Evolutionary conservation across 1,284 basidiomycete genomes (phyloP).

Genomic region (Coriolopsis trogii): DNA sequence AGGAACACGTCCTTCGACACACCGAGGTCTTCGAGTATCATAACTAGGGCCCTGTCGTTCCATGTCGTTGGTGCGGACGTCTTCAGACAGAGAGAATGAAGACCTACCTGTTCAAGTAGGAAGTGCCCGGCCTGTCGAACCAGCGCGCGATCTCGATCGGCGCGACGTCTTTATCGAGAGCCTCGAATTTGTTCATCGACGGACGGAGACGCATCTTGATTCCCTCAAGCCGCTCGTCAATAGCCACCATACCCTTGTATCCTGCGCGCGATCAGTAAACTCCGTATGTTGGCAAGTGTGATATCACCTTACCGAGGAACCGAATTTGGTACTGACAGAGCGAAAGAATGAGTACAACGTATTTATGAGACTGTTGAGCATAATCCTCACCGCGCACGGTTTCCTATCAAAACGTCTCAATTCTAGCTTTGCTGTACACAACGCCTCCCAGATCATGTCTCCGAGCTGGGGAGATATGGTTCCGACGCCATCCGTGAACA

Average conservation of each 20-base stretch:
- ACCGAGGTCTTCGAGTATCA: slow-evolving; percentile 70
- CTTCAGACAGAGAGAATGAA: too few relatives aligned
- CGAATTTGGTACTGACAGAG: slow-evolving; percentile 78
- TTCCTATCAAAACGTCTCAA: slow-evolving; percentile 37
- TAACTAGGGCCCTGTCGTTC: slow-evolving; percentile 58
- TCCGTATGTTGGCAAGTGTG: too few relatives aligned
- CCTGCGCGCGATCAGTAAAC: slow-evolving; percentile 23
- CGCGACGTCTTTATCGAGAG: slow-evolving; percentile 45
- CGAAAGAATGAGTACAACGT: background rate
- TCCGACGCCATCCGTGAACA: slow-evolving; percentile 78
- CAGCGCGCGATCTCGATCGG: slow-evolving; percentile 73
- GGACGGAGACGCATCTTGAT: slow-evolving; percentile 64
- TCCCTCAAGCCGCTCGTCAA: slow-evolving; percentile 57
- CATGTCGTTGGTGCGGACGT: too few relatives aligned
- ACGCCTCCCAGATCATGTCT: slow-evolving; percentile 55
- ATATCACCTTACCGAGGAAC: slow-evolving; percentile 53
- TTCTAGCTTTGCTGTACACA: slow-evolving; percentile 48
- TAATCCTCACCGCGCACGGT: slow-evolving; percentile 60
- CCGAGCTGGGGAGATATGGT: slow-evolving; percentile 68
- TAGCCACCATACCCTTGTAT: slow-evolving; percentile 72
- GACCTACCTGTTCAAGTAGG: slow-evolving; percentile 65
- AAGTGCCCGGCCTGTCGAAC: slow-evolving; percentile 57
- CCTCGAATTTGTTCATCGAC: slow-evolving; percentile 76
- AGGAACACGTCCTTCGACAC: slow-evolving; percentile 57
- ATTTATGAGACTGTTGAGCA: slow-evolving; percentile 4